These are phyloP conservation scores for Trichosporon coremiiforme DNA, from an alignment of 1,284 basidiomycete species.

Conservation along the genomic window DNA sequence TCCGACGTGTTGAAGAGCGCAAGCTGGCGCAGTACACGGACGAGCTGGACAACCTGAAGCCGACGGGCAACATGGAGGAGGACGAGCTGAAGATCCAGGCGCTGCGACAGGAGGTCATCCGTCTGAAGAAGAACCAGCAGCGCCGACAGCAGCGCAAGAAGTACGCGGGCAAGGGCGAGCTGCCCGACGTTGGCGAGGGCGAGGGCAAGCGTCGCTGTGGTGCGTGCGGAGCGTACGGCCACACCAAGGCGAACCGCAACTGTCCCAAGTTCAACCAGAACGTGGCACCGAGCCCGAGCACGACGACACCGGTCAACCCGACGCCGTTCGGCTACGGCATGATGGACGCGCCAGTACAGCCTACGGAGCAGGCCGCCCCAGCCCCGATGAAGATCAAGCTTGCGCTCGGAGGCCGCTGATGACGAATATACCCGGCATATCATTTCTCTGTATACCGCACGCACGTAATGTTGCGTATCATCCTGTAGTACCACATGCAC, in stretches of 20 bases:
- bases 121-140: conserved; percentile 87
- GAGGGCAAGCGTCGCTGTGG: conserved; percentile 75
- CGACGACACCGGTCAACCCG: conserved; percentile 36
- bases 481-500: conserved; percentile 1
- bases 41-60: conserved; percentile 84
- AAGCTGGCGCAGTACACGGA: conserved; percentile 68
- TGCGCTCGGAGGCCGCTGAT: conserved; percentile 27
- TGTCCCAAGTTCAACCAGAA: conserved; percentile 81
- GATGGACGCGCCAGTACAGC: conserved; percentile 29
- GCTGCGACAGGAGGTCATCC: conserved; percentile 86
- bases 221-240: conserved; percentile 90
- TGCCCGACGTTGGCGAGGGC: conserved; percentile 39
- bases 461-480: conserved; percentile 2
- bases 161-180: conserved; percentile 40
- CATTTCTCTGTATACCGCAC: not conserved
- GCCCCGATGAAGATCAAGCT: conserved; percentile 37
- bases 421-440: conserved; percentile 9
- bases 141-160: conserved; percentile 86
- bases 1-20: conserved; percentile 65
- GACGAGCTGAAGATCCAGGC: conserved; percentile 49
- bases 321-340: conserved; percentile 36
- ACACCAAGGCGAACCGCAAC: conserved; percentile 95
- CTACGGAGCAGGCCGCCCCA: conserved; percentile 20
- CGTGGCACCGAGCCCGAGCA: conserved; percentile 36
- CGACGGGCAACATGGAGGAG: conserved; percentile 42